Percentiles rank a stretch among this genome's conserved stretches.
Conservation (phyloP, 2,329 filamentous ascomycete species). For the Chaetomiaceae sp. region DNA sequence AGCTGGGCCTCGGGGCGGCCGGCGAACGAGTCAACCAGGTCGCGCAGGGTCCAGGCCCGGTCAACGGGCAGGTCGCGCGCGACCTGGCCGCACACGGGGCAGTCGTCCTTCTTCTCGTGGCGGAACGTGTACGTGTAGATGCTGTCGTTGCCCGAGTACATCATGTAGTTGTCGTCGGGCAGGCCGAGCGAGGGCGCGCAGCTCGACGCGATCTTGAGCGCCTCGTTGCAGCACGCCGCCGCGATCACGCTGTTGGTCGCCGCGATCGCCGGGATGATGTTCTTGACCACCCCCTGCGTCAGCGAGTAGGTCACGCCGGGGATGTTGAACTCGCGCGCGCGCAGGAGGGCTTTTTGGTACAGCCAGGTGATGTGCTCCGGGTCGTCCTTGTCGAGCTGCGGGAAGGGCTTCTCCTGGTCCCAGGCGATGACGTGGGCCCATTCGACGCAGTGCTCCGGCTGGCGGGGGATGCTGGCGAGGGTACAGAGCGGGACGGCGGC, state of each 20-base stretch:
- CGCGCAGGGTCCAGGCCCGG: slow-evolving; percentile 66
- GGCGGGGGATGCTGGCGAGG: slow-evolving; percentile 89
- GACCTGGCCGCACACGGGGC: slow-evolving; percentile 84
- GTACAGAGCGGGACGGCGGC: slow-evolving; percentile 96
- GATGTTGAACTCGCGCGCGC: slow-evolving; percentile 86
- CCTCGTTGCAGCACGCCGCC: slow-evolving; percentile 93
- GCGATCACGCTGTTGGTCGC: slow-evolving; percentile 97
- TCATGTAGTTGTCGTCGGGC: slow-evolving; percentile 75
- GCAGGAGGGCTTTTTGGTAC: slow-evolving; percentile 74
- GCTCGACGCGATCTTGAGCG: slow-evolving; percentile 84
- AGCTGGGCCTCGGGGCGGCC: slow-evolving; percentile 84
- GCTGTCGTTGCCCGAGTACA: slow-evolving; percentile 94
- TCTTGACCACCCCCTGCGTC: slow-evolving; percentile 97
- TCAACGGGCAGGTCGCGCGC: slow-evolving; percentile 66
- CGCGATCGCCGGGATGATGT: slow-evolving; percentile 97
- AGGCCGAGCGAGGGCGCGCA: slow-evolving; percentile 74
- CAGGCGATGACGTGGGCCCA: slow-evolving; percentile 99
- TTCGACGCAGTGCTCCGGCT: slow-evolving; percentile 97
- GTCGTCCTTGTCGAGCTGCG: slow-evolving; percentile 88
- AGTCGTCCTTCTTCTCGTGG: slow-evolving; percentile 90
- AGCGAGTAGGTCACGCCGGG: slow-evolving; percentile 88
- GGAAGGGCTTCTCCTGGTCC: slow-evolving; percentile 80
- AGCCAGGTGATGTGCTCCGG: slow-evolving; percentile 98
- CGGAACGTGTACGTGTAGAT: slow-evolving; percentile 98
- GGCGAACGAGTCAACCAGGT: slow-evolving; percentile 80